A percentile compares a stretch with the other conserved stretches of the same genome.
These are phyloP conservation scores for Melocanna baccifera DNA, from an alignment of 176 grass and related monocot species.

Conservation along the genomic window DNA sequence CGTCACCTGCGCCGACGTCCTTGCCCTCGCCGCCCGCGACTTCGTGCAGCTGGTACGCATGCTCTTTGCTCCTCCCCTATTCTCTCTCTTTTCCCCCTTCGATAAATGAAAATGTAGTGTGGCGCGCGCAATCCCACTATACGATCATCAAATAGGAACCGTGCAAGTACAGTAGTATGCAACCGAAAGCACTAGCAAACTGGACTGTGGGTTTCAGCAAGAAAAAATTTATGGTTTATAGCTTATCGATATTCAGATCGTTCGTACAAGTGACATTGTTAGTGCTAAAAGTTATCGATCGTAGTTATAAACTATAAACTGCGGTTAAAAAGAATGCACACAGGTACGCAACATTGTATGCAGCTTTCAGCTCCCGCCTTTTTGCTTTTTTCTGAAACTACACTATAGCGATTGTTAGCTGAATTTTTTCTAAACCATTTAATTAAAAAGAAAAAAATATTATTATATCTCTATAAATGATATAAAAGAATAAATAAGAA, in stretches of 20 bases:
- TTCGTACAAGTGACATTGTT: too few species aligned
- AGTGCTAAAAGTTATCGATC: too few species aligned
- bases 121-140: background rate
- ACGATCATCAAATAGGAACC: background rate
- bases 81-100: background rate
- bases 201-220: background rate
- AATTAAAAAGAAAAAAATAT: too few species aligned
- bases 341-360: background rate
- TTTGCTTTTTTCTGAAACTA: too few species aligned
- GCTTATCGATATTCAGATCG: too few species aligned
- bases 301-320: too few species aligned
- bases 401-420: too few species aligned
- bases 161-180: background rate
- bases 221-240: background rate
- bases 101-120: background rate
- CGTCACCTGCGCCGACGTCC: constrained; percentile 90
- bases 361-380: background rate
- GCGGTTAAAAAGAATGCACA: too few species aligned
- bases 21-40: constrained; percentile 79
- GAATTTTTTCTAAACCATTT: too few species aligned
- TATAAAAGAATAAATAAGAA: too few species aligned
- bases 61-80: background rate
- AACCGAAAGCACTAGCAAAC: background rate
- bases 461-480: too few species aligned
- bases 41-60: constrained; percentile 67